A percentile compares a stretch with the other conserved stretches of the same genome.
Conservation (phyloP, 352 stramenopile species). For the Pythium myriotylum region DNA sequence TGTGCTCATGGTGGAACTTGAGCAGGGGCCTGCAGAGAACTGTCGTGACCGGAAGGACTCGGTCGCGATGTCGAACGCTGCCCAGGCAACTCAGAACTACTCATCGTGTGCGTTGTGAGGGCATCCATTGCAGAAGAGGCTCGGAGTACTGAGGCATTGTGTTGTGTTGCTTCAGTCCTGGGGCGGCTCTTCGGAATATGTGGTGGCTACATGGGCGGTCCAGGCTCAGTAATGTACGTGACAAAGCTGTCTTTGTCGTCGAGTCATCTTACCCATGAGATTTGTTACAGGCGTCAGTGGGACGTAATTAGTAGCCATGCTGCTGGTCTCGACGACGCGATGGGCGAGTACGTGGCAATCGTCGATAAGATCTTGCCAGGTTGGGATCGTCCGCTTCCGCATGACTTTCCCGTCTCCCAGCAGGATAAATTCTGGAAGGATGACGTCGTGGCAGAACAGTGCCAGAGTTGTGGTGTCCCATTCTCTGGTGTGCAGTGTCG, state of each 20-base stretch:
- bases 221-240: conserved; percentile 63
- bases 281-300: conserved; percentile 53
- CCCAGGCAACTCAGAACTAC: conserved; percentile 5
- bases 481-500: conserved; percentile 47
- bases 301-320: conserved; percentile 50
- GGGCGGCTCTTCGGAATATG: conserved; percentile 50
- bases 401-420: conserved; percentile 54
- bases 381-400: conserved; percentile 49
- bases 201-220: conserved; percentile 43
- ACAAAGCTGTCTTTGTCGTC: not conserved
- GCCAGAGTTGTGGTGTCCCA: conserved; percentile 45
- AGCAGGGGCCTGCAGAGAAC: conserved; percentile 55
- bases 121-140: not conserved
- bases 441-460: conserved; percentile 41
- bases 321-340: conserved; percentile 38
- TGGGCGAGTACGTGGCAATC: conserved; percentile 55
- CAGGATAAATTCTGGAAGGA: conserved; percentile 69
- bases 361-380: conserved; percentile 69
- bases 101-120: conserved; percentile 14
- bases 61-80: conserved; percentile 24
- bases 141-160: not conserved
- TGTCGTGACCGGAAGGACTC: conserved; percentile 49
- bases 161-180: conserved; percentile 24
- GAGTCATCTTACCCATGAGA: no score
- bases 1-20: not conserved